Conservation (phyloP, 768 basidiomycete genomes). For the Rhizopogon vulgaris region DNA sequence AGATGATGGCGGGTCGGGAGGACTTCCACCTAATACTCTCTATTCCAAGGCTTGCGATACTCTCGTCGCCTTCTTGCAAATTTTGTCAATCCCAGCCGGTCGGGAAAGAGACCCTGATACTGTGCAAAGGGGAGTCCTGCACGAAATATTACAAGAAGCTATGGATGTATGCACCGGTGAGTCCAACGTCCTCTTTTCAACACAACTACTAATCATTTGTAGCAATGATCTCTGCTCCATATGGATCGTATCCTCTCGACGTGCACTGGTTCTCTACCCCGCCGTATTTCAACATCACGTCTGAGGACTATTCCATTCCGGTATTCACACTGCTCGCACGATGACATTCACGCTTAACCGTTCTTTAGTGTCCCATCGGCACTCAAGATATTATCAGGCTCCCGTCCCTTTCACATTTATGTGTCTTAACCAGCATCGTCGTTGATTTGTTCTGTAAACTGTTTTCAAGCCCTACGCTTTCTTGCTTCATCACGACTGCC, state of each 20-base stretch:
- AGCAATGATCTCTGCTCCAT: conserved; percentile 3
- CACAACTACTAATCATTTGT: background rate
- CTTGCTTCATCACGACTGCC: conserved; percentile 46
- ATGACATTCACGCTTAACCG: background rate
- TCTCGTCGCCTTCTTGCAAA: conserved; percentile 39
- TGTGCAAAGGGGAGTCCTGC: conserved; percentile 29
- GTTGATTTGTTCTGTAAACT: conserved; percentile 38
- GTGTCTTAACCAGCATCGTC: conserved; percentile 41
- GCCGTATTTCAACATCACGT: conserved; percentile 26
- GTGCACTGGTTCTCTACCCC: conserved; percentile 36
- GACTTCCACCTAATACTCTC: conserved; percentile 42
- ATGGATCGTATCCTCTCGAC: conserved; percentile 30
- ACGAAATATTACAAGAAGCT: conserved; percentile 25
- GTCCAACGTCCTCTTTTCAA: background rate
- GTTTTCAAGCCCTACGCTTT: conserved; percentile 36
- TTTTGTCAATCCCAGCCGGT: background rate
- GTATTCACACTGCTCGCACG: conserved; percentile 14
- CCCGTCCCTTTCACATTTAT: conserved; percentile 33
- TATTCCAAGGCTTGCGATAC: conserved; percentile 41
- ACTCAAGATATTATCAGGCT: conserved; percentile 32
- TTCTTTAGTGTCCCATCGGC: conserved; percentile 4
- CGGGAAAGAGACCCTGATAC: background rate
- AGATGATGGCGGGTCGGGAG: conserved; percentile 29
- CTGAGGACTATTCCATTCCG: conserved; percentile 25
- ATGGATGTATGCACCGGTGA: background rate